These are phyloP conservation scores for Pseudocohnilembus persalinus DNA, from an alignment of 169 alveolate genomes.

Conservation along the genomic window DNA sequence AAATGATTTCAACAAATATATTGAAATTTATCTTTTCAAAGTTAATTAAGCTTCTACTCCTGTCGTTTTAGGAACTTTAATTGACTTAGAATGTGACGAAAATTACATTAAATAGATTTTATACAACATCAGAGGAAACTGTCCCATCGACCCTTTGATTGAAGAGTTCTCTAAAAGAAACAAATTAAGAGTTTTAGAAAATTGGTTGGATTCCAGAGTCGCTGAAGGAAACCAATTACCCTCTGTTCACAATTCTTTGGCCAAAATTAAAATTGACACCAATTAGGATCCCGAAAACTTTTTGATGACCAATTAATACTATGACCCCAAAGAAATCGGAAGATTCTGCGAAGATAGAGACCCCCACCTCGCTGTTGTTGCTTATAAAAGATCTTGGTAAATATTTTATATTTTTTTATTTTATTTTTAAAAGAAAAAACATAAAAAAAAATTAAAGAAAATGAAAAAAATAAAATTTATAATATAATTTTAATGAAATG, in stretches of 20 bases:
- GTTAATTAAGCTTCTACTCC: conserved; percentile 97
- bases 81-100: conserved; percentile 98
- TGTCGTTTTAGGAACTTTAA: conserved; percentile 96
- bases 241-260: conserved; percentile 97
- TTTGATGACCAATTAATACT: conserved; percentile 95
- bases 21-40: conserved; percentile 97
- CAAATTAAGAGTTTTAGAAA: conserved; percentile 93
- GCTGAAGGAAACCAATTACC: conserved; percentile 97
- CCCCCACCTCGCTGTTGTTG: conserved; percentile 98
- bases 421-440: too few relatives aligned
- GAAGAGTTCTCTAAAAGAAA: conserved; percentile 98
- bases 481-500: too few relatives aligned
- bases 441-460: too few relatives aligned
- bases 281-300: conserved; percentile 96
- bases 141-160: conserved; percentile 96
- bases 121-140: conserved; percentile 90
- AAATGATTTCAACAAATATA: conserved; percentile 94
- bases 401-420: too few relatives aligned
- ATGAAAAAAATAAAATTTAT: too few relatives aligned
- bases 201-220: conserved; percentile 97
- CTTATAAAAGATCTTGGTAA: conserved; percentile 98
- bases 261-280: conserved; percentile 97
- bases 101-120: conserved; percentile 94
- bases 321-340: conserved; percentile 97
- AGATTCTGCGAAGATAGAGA: conserved; percentile 99